Conservation (phyloP, 495 filamentous ascomycete genomes). For the Lindgomyces ingoldianus region DNA sequence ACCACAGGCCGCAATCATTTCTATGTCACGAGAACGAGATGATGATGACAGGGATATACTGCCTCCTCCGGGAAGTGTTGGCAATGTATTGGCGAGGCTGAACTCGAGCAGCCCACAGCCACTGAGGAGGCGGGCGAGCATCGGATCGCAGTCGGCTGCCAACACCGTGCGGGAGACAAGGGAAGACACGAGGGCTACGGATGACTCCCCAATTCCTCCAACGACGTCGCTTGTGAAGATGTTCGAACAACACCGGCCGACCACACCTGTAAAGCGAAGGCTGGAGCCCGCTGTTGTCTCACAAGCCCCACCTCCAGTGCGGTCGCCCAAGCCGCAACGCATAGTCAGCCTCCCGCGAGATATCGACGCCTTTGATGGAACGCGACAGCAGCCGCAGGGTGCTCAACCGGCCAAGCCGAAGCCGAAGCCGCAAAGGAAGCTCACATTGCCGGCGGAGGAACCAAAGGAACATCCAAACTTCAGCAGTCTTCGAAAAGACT, state of each 20-base stretch:
- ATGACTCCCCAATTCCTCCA: conserved; percentile 56
- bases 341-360: conserved; percentile 16
- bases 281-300: conserved; percentile 2
- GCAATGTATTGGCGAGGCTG: conserved; percentile 25
- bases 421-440: conserved; percentile 19
- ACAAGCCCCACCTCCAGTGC: conserved; percentile 33
- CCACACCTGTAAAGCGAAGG: neutral
- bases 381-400: neutral
- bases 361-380: neutral
- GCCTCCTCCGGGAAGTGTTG: conserved; percentile 33
- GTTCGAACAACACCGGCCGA: conserved; percentile 53
- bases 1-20: neutral
- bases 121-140: conserved; percentile 4
- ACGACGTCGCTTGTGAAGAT: conserved; percentile 62
- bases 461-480: conserved; percentile 3
- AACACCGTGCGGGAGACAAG: conserved; percentile 1
- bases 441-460: neutral
- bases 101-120: conserved; percentile 7
- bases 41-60: conserved; percentile 26
- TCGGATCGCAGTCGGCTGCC: conserved; percentile 6
- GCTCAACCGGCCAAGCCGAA: conserved; percentile 17
- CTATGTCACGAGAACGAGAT: conserved; percentile 7
- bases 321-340: conserved; percentile 35
- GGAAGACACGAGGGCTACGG: conserved; percentile 38
- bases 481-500: conserved; percentile 7